Conservation (phyloP, 1,284 basidiomycete genomes). For the Amylostereum chailletii region DNA sequence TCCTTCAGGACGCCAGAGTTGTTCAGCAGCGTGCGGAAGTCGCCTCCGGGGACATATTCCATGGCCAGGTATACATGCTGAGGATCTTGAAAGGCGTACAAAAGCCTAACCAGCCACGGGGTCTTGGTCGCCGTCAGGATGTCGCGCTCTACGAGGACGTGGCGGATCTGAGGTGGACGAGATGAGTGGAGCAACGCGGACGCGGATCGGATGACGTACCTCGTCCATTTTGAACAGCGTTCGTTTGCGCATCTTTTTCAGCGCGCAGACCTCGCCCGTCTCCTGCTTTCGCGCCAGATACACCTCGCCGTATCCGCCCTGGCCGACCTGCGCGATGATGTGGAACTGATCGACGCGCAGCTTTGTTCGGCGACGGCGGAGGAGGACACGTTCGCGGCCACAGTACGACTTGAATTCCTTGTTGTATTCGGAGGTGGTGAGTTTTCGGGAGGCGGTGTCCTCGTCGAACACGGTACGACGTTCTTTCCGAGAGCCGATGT, state of each 20-base stretch:
- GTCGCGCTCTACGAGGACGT: conserved; percentile 94
- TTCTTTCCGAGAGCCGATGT: conserved; percentile 77
- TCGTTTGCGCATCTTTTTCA: conserved; percentile 93
- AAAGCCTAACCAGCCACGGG: conserved; percentile 85
- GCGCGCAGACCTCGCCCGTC: conserved; percentile 87
- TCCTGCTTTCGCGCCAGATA: conserved; percentile 89
- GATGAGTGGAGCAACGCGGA: conserved; percentile 6
- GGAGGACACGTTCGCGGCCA: conserved; percentile 83
- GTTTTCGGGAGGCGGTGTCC: conserved; percentile 67
- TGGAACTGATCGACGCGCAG: conserved; percentile 86
- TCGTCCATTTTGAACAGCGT: conserved; percentile 97
- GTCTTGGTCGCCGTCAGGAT: conserved; percentile 94
- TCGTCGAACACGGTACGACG: conserved; percentile 74
- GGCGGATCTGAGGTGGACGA: conserved; percentile 55
- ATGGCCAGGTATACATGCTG: conserved; percentile 90
- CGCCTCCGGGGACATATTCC: conserved; percentile 97
- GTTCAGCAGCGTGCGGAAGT: conserved; percentile 91
- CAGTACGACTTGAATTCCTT: conserved; percentile 88
- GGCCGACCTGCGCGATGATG: conserved; percentile 94
- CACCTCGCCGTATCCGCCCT: conserved; percentile 95
- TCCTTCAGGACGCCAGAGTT: conserved; percentile 96
- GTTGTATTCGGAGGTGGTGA: conserved; percentile 55
- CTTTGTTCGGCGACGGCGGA: conserved; percentile 84
- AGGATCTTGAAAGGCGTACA: conserved; percentile 93
- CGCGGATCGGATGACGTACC: conserved; percentile 30